phyloP scores from a whole-genome alignment of 345 rosid species.

The Gossypium bickii region DNA sequence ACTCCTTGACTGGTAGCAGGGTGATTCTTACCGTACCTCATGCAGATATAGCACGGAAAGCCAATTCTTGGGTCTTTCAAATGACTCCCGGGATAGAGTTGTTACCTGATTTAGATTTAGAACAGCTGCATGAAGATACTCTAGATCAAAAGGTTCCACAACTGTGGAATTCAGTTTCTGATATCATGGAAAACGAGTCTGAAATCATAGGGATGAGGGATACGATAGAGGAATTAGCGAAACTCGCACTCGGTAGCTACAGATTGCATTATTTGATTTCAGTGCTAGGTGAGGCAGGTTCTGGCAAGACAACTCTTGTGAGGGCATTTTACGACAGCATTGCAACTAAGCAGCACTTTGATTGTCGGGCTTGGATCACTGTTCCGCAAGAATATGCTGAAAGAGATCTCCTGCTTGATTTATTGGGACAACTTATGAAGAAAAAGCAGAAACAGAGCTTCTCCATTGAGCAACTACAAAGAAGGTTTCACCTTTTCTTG shows the following conservation, averaged over 20 bases:
- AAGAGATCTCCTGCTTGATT: slow-evolving; percentile 16
- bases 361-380: slow-evolving; percentile 21
- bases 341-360: slow-evolving; percentile 6
- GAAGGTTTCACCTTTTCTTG: background rate
- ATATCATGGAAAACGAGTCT: slow-evolving; percentile 1
- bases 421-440: slow-evolving; percentile 7
- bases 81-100: background rate
- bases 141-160: fast-evolving
- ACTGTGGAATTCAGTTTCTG: background rate
- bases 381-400: slow-evolving; percentile 7
- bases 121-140: background rate
- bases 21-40: background rate
- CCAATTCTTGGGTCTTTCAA: background rate
- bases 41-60: background rate
- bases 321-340: slow-evolving; percentile 12
- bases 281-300: slow-evolving; percentile 28
- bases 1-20: background rate
- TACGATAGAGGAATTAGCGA: background rate
- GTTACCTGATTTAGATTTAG: background rate
- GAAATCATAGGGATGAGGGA: background rate
- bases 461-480: background rate
- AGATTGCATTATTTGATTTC: background rate
- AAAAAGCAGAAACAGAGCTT: slow-evolving; percentile 10
- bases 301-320: slow-evolving; percentile 31
- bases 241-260: background rate